These are phyloP conservation scores for Tremella fuciformis DNA, from an alignment of 768 basidiomycete species.

Conservation along the genomic window DNA sequence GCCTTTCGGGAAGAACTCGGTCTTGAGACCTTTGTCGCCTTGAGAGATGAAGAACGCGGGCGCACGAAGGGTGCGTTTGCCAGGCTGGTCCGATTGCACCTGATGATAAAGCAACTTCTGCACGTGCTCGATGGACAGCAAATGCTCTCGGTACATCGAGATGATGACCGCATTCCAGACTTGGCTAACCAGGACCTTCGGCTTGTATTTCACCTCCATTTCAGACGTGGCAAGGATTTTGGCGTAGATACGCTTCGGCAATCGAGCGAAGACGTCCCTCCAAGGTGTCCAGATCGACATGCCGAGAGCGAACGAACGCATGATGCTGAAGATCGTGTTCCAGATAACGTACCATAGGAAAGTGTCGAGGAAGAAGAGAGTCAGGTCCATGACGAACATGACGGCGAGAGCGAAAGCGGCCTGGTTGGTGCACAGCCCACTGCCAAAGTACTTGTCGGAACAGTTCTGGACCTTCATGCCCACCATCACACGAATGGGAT, in stretches of 20 bases:
- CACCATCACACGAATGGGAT: slow-evolving; percentile 92
- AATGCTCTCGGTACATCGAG: slow-evolving; percentile 98
- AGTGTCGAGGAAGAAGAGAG: slow-evolving; percentile 97
- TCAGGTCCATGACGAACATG: slow-evolving; percentile 98
- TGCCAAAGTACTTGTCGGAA: slow-evolving; percentile 78
- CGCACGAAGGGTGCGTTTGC: slow-evolving; percentile 84
- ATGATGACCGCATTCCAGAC: slow-evolving; percentile 99
- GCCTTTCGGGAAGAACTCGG: slow-evolving; percentile 87
- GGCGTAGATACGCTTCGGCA: slow-evolving; percentile 95
- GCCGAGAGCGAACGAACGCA: slow-evolving; percentile 77
- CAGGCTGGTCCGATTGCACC: slow-evolving; percentile 82
- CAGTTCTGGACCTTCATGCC: slow-evolving; percentile 94
- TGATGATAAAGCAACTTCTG: slow-evolving; percentile 98
- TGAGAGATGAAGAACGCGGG: slow-evolving; percentile 99
- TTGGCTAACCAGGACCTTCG: slow-evolving; percentile 97
- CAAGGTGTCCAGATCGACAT: slow-evolving; percentile 99
- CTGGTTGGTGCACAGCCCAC: slow-evolving; percentile 81
- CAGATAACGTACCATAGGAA: slow-evolving; percentile 99
- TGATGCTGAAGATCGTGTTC: slow-evolving; percentile 76
- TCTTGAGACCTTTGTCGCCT: slow-evolving; percentile 77
- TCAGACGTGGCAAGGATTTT: slow-evolving; percentile 89
- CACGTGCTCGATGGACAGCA: slow-evolving; percentile 98
- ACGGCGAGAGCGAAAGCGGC: slow-evolving; percentile 91
- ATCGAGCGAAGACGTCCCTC: slow-evolving; percentile 91
- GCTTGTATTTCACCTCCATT: slow-evolving; percentile 99